Percentiles rank a stretch among this genome's conserved stretches.
phyloP scores from a whole-genome alignment of 2,329 filamentous ascomycete species.

The Ophiocordyceps camponoti-rufipedis region DNA sequence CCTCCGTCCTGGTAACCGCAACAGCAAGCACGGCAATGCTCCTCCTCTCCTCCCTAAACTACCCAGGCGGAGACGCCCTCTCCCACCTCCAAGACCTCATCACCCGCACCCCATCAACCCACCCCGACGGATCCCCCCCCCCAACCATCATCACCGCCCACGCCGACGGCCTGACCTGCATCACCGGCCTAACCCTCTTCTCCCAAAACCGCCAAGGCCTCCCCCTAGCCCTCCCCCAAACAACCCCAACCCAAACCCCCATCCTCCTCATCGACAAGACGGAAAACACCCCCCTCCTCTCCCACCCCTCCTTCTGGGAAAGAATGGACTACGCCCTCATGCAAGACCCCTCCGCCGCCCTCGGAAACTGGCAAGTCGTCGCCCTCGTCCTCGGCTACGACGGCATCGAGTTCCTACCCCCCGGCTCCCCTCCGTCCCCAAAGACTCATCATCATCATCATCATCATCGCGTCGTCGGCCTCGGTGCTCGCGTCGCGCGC shows the following conservation, averaged over 20 bases:
- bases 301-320: constrained; percentile 38
- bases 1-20: constrained; percentile 43
- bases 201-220: constrained; percentile 26
- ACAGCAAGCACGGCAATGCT: constrained; percentile 48
- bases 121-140: constrained; percentile 3
- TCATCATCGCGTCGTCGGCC: constrained; percentile 21
- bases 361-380: constrained; percentile 36
- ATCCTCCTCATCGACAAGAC: constrained; percentile 41
- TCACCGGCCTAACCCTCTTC: constrained; percentile 54
- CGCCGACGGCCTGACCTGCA: constrained; percentile 48
- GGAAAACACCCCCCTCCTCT: constrained; percentile 28
- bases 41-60: constrained; percentile 71
- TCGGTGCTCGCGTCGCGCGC: constrained; percentile 19
- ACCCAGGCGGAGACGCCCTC: constrained; percentile 76
- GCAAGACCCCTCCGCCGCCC: constrained; percentile 28
- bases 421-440: constrained; percentile 16
- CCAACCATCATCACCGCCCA: constrained; percentile 27
- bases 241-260: constrained; percentile 6
- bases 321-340: constrained; percentile 43
- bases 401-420: constrained; percentile 38
- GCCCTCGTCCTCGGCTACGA: constrained; percentile 38
- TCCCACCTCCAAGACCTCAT: constrained; percentile 24
- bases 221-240: constrained; percentile 15
- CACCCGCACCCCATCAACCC: constrained; percentile 1
- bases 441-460: too few species aligned